phyloP scores from a whole-genome alignment of 169 alveolate genomes.

The Plasmodium yoelii region DNA sequence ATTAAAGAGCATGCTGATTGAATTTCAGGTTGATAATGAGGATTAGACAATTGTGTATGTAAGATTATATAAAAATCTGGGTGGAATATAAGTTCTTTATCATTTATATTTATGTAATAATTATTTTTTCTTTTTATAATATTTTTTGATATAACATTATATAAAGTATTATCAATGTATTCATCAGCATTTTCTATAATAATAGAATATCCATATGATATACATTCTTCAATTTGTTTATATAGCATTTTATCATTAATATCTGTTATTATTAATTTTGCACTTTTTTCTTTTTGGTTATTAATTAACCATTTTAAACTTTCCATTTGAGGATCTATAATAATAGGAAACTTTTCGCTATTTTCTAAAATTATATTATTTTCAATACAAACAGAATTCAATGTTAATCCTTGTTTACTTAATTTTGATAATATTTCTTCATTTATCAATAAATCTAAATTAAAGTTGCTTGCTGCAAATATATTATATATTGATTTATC shows the following conservation, averaged over 20 bases:
- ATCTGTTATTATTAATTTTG: conserved; percentile 86
- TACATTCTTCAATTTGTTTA: conserved; percentile 88
- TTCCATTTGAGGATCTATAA: conserved; percentile 97
- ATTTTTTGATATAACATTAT: conserved; percentile 94
- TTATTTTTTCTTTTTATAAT: conserved; percentile 92
- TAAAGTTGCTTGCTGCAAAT: conserved; percentile 33
- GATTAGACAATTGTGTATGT: conserved; percentile 95
- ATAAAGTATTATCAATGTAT: conserved; percentile 94
- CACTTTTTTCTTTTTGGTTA: conserved; percentile 91
- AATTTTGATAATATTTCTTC: conserved; percentile 88
- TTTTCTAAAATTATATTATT: conserved; percentile 95
- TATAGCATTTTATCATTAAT: conserved; percentile 83
- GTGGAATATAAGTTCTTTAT: conserved; percentile 91
- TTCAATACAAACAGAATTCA: conserved; percentile 95
- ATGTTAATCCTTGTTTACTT: conserved; percentile 94
- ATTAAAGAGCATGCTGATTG: conserved; percentile 95
- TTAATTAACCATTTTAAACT: conserved; percentile 96
- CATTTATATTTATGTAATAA: conserved; percentile 92
- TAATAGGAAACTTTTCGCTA: conserved; percentile 95
- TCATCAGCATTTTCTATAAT: conserved; percentile 96
- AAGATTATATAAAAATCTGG: conserved; percentile 92
- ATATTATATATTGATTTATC: conserved; percentile 32
- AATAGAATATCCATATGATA: conserved; percentile 92
- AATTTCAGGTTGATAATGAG: conserved; percentile 97
- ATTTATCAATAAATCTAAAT: conserved; percentile 75